Conservation (phyloP, 805 yeast species). For the Starmerella sp. region DNA sequence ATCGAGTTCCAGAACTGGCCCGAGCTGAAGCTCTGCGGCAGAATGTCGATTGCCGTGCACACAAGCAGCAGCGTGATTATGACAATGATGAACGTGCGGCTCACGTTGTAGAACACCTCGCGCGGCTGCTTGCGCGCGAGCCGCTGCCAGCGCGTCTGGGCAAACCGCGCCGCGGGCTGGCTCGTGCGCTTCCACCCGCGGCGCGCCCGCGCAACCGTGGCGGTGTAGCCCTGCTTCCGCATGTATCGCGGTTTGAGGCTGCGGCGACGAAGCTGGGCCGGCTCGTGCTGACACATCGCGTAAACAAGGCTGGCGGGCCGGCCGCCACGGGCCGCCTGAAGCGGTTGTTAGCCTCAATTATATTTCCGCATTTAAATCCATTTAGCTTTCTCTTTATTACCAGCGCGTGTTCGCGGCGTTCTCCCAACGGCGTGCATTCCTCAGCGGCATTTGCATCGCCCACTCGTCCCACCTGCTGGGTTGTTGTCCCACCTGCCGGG, state of each 20-base stretch:
- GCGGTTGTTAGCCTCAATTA: too few relatives aligned
- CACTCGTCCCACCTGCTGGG: too few relatives aligned
- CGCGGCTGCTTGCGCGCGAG: background rate
- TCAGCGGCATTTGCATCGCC: too few relatives aligned
- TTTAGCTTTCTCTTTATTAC: too few relatives aligned
- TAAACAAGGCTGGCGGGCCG: background rate
- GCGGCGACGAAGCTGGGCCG: background rate
- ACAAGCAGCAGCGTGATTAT: slow-evolving; percentile 40
- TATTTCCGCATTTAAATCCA: too few relatives aligned
- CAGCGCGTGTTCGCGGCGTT: too few relatives aligned
- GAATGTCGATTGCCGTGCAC: slow-evolving; percentile 71
- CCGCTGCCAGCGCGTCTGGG: background rate
- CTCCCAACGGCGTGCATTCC: too few relatives aligned
- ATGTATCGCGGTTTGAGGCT: background rate
- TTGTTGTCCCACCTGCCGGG: too few relatives aligned
- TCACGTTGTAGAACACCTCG: slow-evolving; percentile 1
- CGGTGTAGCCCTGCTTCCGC: background rate
- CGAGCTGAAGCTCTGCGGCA: slow-evolving; percentile 48
- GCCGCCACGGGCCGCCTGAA: too few relatives aligned
- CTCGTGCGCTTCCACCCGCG: background rate
- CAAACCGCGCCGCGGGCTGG: background rate
- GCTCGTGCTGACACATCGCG: background rate
- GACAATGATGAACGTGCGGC: slow-evolving; percentile 19
- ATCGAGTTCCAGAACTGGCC: slow-evolving; percentile 69
- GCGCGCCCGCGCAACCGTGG: background rate